Percentiles rank a stretch among this genome's conserved stretches.
phyloP scores from a whole-genome alignment of 768 basidiomycete species.

The Podaxis rugospora region DNA sequence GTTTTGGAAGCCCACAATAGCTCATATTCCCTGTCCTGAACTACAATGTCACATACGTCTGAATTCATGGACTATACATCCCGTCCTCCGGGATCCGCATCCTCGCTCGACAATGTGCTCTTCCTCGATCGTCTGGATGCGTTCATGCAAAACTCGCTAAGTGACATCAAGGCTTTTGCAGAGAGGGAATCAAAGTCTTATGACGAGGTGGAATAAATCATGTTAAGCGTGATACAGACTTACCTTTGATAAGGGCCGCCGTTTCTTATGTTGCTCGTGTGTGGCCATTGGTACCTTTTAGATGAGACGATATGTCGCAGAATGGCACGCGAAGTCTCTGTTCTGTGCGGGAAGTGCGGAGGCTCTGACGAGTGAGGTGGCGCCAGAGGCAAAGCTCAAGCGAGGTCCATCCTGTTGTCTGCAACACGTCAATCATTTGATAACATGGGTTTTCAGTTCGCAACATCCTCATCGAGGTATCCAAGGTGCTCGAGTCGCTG shows the following conservation, averaged over 20 bases:
- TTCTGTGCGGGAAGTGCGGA: slow-evolving; percentile 23
- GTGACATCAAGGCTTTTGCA: slow-evolving; percentile 57
- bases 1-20: too few species aligned
- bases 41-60: slow-evolving; percentile 4
- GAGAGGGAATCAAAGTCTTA: slow-evolving; percentile 53
- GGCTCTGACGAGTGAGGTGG: neutral
- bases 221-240: slow-evolving; percentile 5
- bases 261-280: slow-evolving; percentile 14
- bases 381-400: neutral
- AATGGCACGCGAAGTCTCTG: slow-evolving; percentile 58
- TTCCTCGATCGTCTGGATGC: slow-evolving; percentile 62
- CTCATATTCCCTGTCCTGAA: neutral
- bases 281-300: slow-evolving; percentile 23
- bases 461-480: slow-evolving; percentile 43
- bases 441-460: slow-evolving; percentile 30
- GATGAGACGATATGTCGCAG: slow-evolving; percentile 53
- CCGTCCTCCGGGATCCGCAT: slow-evolving; percentile 11
- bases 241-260: slow-evolving; percentile 11
- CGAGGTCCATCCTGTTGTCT: neutral
- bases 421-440: neutral
- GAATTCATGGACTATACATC: slow-evolving; percentile 27
- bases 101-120: slow-evolving; percentile 39
- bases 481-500: slow-evolving; percentile 51
- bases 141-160: slow-evolving; percentile 54
- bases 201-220: slow-evolving; percentile 45